Evolutionary conservation across 2,329 filamentous ascomycete species (phyloP), one percentile per base, ranked within the genome.

Genomic region (Apiospora aurea): DNA sequence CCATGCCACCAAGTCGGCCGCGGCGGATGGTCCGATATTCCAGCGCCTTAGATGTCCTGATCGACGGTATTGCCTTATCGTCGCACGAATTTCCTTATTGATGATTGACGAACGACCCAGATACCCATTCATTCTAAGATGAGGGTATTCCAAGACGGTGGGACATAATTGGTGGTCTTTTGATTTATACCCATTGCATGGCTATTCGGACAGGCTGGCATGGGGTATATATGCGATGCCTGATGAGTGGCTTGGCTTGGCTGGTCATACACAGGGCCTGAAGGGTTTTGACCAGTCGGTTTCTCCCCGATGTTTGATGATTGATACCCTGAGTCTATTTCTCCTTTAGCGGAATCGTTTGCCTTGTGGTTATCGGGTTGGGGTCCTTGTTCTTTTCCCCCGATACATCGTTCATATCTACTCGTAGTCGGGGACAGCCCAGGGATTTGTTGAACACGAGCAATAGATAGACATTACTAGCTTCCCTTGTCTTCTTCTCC

Each of bases 101-200:
- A 80, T 76, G 79, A 80, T 69, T 80, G 53, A 80, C 72, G 78
- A 80, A 76, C 72, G 74, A 78, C 74, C 71, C 29, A 79, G 75
- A 80, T 80, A 80, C 79, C 79, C 77, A 77, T 78, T 78, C 78
- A 80, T 80, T 80, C 72, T 72, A 76, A 80, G 79, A 80, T 80
- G 78, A 73, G 77, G 78, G 79, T 77, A 75, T 77, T 74, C 76
- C 76, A 78, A 79, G 78, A 77, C 71, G 75, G 74, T 72, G 73
- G 74, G 73, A 71, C 41, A 46, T 73, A 71, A 73, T 71, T 51
- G 53, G 67, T 46, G 71, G 68, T 70, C 73, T 75, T 74, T 73
- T 75, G 69, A 72, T 73, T 74, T 75, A 69, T 69, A 69, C 46
- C 68, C 68, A 64, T 41, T 64, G 57, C 57, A 64, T 41, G 57